Evolutionary conservation across 805 yeast genomes (phyloP).

Genomic region (Saturnispora saitoi): DNA sequence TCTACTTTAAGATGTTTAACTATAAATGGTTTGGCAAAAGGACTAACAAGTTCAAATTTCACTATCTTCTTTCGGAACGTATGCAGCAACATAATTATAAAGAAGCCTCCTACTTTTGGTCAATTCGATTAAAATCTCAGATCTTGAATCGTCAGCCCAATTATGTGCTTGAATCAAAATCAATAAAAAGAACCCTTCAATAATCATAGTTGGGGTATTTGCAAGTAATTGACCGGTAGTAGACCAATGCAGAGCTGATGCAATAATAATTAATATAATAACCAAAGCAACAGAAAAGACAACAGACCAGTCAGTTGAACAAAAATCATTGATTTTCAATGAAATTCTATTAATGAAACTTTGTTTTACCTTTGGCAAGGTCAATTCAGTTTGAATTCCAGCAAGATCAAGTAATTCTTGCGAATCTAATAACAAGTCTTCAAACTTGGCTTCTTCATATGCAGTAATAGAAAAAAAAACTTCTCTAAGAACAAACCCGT

Average conservation of each 20-base stretch:
- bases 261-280: constrained; percentile 25
- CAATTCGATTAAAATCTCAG: constrained; percentile 9
- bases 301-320: constrained; percentile 30
- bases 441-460: constrained; percentile 20
- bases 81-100: constrained; percentile 4
- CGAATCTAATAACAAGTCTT: constrained; percentile 27
- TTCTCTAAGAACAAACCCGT: constrained; percentile 35
- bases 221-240: constrained; percentile 34
- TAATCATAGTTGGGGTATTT: constrained; percentile 37
- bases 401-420: constrained; percentile 23
- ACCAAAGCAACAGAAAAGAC: constrained; percentile 23
- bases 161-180: constrained; percentile 33
- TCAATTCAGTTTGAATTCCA: constrained; percentile 18
- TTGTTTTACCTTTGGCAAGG: constrained; percentile 4
- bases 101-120: constrained; percentile 10
- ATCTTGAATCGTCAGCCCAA: constrained; percentile 18
- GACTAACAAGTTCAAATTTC: not conserved
- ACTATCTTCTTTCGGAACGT: not conserved
- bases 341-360: constrained; percentile 13
- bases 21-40: not conserved
- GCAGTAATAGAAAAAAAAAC: constrained; percentile 26
- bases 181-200: constrained; percentile 34
- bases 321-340: constrained; percentile 21
- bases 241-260: constrained; percentile 31
- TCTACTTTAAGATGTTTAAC: not conserved